Evolutionary conservation across 2,329 filamentous ascomycete genomes (phyloP).

Genomic region (Aspergillus sp.): DNA sequence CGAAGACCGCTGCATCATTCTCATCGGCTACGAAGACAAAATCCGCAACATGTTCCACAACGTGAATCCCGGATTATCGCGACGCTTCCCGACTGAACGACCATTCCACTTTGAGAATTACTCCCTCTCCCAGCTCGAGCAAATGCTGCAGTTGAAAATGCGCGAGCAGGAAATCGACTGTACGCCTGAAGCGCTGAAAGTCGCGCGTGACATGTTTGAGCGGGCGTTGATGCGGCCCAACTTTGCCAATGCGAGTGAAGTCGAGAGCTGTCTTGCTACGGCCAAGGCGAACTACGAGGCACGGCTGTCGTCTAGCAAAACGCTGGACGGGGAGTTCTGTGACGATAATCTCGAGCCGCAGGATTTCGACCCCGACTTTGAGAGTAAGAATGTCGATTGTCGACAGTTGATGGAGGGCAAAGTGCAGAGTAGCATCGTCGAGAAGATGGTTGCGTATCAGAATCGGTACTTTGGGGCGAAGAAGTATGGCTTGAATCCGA

Average conservation of each 20-base stretch:
- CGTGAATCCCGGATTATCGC: constrained; percentile 6
- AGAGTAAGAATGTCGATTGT: background rate
- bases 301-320: background rate
- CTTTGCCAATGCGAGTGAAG: constrained; percentile 3
- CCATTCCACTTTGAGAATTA: background rate
- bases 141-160: background rate
- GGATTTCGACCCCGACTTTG: background rate
- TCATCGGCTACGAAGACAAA: constrained; percentile 1
- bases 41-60: constrained; percentile 9
- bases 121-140: background rate
- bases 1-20: constrained; percentile 3
- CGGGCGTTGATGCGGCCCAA: constrained; percentile 1
- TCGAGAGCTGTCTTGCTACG: background rate
- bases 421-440: background rate
- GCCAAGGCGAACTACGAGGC: background rate
- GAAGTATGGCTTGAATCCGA: background rate
- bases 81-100: constrained; percentile 3
- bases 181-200: background rate
- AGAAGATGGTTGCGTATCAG: background rate
- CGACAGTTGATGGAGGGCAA: background rate
- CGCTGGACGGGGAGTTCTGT: background rate
- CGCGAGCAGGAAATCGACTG: background rate
- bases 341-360: background rate
- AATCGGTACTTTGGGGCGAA: background rate
- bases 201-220: background rate